These are phyloP conservation scores for Terfezia claveryi DNA, from an alignment of 495 filamentous ascomycete species.

Conservation along the genomic window DNA sequence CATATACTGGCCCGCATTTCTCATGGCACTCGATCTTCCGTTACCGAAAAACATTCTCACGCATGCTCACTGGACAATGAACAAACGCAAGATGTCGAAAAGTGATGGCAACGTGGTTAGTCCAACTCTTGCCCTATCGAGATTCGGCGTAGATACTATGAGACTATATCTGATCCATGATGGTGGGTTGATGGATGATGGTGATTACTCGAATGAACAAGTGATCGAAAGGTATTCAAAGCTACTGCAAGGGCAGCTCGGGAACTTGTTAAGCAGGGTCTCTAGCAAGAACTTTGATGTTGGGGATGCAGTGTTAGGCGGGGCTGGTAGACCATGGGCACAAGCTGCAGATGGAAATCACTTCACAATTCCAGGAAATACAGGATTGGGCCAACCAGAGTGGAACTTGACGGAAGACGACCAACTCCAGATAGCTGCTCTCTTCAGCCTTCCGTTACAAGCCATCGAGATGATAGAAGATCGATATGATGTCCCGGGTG, in stretches of 20 bases:
- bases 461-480: no score
- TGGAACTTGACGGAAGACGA: neutral
- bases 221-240: conserved; percentile 64
- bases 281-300: conserved; percentile 46
- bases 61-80: conserved; percentile 90
- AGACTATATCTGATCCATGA: conserved; percentile 67
- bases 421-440: neutral
- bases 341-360: neutral
- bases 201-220: conserved; percentile 59
- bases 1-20: conserved; percentile 93
- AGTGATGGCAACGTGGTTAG: conserved; percentile 87
- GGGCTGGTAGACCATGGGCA: neutral
- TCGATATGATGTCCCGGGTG: conserved; percentile 24
- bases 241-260: conserved; percentile 45
- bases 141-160: conserved; percentile 71
- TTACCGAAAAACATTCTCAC: conserved; percentile 64
- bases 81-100: conserved; percentile 81
- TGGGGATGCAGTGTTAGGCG: conserved; percentile 18
- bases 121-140: conserved; percentile 73
- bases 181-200: conserved; percentile 50
- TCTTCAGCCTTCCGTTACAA: neutral
- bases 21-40: conserved; percentile 69
- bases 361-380: neutral
- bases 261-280: conserved; percentile 54
- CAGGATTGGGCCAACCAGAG: neutral